phyloP scores from a whole-genome alignment of 495 filamentous ascomycete species.

The Umbilicaria muhlenbergii region DNA sequence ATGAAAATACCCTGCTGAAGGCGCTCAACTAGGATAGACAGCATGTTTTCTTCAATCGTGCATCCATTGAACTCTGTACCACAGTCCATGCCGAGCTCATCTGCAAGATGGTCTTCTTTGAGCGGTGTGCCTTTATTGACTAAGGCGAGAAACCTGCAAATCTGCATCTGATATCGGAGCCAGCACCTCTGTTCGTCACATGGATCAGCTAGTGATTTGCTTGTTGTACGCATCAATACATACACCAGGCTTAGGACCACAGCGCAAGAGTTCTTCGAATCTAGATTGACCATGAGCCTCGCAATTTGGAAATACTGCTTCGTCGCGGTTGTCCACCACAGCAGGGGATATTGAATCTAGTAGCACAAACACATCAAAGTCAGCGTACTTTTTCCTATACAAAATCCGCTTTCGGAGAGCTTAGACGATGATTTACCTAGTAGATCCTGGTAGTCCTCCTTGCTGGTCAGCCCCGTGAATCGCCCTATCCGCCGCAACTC shows the following conservation, averaged over 20 bases:
- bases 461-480: background rate
- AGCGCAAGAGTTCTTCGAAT: slow-evolving; percentile 27
- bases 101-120: no score
- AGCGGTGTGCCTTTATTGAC: no score
- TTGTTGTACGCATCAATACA: background rate
- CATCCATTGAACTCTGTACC: no score
- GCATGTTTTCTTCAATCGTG: no score
- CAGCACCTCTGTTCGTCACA: no score
- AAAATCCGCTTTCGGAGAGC: slow-evolving; percentile 14
- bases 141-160: no score
- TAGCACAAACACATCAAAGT: slow-evolving; percentile 19
- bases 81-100: no score
- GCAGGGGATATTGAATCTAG: slow-evolving; percentile 2
- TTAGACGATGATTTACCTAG: background rate
- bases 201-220: no score
- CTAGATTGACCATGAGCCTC: slow-evolving; percentile 22
- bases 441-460: background rate
- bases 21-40: no score
- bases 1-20: no score
- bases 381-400: slow-evolving; percentile 20
- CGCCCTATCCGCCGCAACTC: slow-evolving; percentile 9
- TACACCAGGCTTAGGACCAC: slow-evolving; percentile 27
- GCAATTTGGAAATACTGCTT: slow-evolving; percentile 28
- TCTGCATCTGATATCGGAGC: no score
- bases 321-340: slow-evolving; percentile 9